Conservation (phyloP, 306 rosid species). For the Cucumis sativus region DNA sequence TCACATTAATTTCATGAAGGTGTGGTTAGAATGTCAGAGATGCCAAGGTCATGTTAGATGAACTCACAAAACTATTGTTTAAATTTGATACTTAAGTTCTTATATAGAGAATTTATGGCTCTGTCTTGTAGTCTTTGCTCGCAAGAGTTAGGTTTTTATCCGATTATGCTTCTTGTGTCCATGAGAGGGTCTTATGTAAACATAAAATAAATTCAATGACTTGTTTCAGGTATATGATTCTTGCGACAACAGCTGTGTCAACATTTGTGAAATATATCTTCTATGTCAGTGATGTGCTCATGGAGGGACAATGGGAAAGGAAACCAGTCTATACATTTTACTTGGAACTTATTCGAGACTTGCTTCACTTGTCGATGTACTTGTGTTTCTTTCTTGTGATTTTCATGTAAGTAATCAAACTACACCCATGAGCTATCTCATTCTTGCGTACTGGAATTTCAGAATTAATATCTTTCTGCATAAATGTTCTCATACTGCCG, state of each 20-base stretch:
- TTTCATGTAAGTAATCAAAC: slow-evolving; percentile 62
- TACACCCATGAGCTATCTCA: not conserved
- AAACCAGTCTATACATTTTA: slow-evolving; percentile 94
- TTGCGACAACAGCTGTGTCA: slow-evolving; percentile 86
- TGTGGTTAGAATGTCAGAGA: not conserved
- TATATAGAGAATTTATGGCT: not conserved
- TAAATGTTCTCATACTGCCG: not conserved
- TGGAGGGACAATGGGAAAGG: slow-evolving; percentile 99
- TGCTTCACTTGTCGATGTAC: slow-evolving; percentile 93
- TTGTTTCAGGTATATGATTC: slow-evolving; percentile 90
- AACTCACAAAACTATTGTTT: not conserved
- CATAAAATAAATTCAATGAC: slow-evolving; percentile 2
- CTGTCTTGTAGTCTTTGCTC: not conserved
- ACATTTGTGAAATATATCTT: slow-evolving; percentile 80
- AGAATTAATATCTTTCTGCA: not conserved
- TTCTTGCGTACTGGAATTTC: not conserved
- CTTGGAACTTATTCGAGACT: slow-evolving; percentile 88
- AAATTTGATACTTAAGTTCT: not conserved
- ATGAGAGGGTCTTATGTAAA: not conserved
- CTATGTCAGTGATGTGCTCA: slow-evolving; percentile 85
- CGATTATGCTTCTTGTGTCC: not conserved
- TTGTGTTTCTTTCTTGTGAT: slow-evolving; percentile 90
- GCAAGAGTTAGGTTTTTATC: not conserved
- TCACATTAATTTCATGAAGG: not conserved
- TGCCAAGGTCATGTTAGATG: not conserved